Evolutionary conservation across 1,139 yeast genomes (phyloP).

Genomic region (Scheffersomyces segobiensis): DNA sequence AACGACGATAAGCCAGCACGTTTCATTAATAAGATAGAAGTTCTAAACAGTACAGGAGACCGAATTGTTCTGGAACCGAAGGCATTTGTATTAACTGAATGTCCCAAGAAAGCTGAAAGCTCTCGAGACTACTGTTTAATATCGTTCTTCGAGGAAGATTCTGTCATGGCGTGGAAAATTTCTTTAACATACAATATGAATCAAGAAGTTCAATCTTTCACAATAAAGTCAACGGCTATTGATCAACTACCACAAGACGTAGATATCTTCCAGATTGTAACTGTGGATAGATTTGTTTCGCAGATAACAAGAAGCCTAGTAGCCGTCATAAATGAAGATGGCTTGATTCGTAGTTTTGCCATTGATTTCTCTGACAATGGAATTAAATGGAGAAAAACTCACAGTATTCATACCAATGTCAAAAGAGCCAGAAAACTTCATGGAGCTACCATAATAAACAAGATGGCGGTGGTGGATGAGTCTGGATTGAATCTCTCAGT

Average conservation of each 20-base stretch:
- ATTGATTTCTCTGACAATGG: constrained; percentile 12
- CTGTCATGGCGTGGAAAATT: constrained; percentile 32
- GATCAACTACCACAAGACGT: constrained; percentile 18
- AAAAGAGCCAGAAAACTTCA: constrained; percentile 53
- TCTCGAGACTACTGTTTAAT: constrained; percentile 22
- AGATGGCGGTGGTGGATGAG: constrained; percentile 68
- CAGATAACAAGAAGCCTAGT: constrained; percentile 53
- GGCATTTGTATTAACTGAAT: constrained; percentile 27
- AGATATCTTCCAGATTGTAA: constrained; percentile 48
- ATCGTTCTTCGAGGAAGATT: constrained; percentile 26
- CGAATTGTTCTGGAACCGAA: constrained; percentile 19
- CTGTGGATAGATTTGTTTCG: constrained; percentile 56
- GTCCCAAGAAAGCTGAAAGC: constrained; percentile 7
- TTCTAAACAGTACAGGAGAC: constrained; percentile 9
- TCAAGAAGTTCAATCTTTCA: constrained; percentile 12
- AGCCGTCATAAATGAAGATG: constrained; percentile 57
- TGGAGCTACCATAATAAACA: constrained; percentile 67
- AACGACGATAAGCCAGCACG: constrained; percentile 31
- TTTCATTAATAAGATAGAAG: constrained; percentile 19
- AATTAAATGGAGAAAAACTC: constrained; percentile 50
- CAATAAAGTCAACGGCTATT: constrained; percentile 5
- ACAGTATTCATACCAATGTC: constrained; percentile 57
- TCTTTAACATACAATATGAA: constrained; percentile 12
- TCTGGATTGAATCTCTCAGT: constrained; percentile 54
- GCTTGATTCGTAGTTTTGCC: constrained; percentile 49